Evolutionary conservation across 345 rosid genomes (phyloP).

Genomic region (Gossypium sturtianum): DNA sequence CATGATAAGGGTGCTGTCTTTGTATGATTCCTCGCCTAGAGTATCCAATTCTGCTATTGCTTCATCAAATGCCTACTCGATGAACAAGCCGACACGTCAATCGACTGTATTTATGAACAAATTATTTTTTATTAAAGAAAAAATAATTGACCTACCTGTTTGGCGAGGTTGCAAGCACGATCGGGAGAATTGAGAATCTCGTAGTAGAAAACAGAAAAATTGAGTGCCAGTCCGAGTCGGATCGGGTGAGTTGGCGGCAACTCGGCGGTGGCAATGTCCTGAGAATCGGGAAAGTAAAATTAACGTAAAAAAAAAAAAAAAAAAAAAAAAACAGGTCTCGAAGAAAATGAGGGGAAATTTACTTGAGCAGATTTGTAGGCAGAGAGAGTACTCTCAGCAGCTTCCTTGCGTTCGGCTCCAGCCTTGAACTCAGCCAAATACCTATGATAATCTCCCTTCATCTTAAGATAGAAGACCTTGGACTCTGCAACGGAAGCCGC

Average conservation of each 20-base stretch:
- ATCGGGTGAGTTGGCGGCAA: conserved; percentile 86
- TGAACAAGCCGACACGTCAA: background rate
- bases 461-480: conserved; percentile 79
- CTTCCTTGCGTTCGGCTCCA: conserved; percentile 76
- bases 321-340: background rate
- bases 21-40: conserved; percentile 92
- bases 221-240: conserved; percentile 82
- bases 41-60: conserved; percentile 95
- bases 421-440: conserved; percentile 83
- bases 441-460: conserved; percentile 90
- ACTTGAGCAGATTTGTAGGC: conserved; percentile 4
- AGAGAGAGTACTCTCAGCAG: conserved; percentile 73
- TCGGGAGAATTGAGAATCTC: conserved; percentile 95
- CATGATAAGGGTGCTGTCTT: conserved; percentile 95
- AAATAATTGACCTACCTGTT: conserved; percentile 42
- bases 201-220: conserved; percentile 89
- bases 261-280: conserved; percentile 85
- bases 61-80: conserved; percentile 76
- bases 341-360: background rate
- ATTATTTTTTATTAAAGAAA: background rate
- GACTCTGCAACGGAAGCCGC: conserved; percentile 67
- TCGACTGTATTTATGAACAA: background rate
- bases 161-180: conserved; percentile 90
- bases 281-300: background rate
- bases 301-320: background rate